Evolutionary conservation across 371 early-diverging fungal species (phyloP).

Genomic region (Rhizopus arrhizus): DNA sequence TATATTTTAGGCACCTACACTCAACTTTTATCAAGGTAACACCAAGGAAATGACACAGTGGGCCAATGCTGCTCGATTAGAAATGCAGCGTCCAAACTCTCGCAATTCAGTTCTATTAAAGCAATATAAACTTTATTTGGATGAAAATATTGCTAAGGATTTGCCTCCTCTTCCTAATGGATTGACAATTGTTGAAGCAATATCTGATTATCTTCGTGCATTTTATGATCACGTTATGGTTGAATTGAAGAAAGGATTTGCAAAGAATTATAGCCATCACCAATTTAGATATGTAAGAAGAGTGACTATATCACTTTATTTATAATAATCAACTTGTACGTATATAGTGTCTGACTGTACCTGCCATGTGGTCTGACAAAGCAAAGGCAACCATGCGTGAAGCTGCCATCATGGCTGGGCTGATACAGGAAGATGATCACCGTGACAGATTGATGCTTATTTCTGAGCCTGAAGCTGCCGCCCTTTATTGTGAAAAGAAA

Average conservation of each 20-base stretch:
- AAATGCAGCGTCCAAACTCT: slow-evolving; percentile 34
- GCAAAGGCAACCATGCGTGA: slow-evolving; percentile 57
- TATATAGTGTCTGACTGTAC: slow-evolving; percentile 53
- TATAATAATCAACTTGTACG: background rate
- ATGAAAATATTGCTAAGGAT: slow-evolving; percentile 44
- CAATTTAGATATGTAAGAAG: slow-evolving; percentile 44
- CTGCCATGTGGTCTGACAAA: slow-evolving; percentile 57
- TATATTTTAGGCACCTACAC: slow-evolving; percentile 43
- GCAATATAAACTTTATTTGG: slow-evolving; percentile 54
- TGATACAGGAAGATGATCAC: slow-evolving; percentile 43
- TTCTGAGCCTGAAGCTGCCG: slow-evolving; percentile 58
- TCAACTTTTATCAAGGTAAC: slow-evolving; percentile 53
- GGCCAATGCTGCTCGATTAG: slow-evolving; percentile 36
- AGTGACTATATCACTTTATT: background rate
- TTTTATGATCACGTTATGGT: slow-evolving; percentile 47
- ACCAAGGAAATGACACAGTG: slow-evolving; percentile 53
- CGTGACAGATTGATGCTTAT: slow-evolving; percentile 50
- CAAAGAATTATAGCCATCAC: slow-evolving; percentile 44
- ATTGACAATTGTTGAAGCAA: slow-evolving; percentile 49
- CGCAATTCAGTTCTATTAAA: slow-evolving; percentile 43
- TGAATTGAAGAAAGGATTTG: slow-evolving; percentile 49
- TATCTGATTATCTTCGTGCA: slow-evolving; percentile 49
- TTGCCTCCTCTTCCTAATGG: slow-evolving; percentile 49
- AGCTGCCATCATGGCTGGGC: slow-evolving; percentile 48
- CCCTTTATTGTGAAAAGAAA: slow-evolving; percentile 56